Conservation (phyloP, 441 rosid genomes). For the Breynia disticha region DNA sequence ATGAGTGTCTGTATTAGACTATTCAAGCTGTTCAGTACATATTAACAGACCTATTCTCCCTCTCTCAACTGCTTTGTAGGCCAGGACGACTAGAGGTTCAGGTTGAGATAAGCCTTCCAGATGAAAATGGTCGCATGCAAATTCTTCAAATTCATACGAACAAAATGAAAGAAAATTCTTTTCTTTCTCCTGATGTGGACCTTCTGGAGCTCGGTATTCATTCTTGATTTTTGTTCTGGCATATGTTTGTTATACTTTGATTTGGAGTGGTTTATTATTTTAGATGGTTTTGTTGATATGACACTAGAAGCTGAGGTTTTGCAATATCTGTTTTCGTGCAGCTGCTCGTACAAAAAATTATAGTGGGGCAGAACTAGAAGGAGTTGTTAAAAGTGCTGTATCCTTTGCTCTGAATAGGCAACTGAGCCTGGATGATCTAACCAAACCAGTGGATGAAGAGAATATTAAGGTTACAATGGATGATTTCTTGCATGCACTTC, state of each 20-base stretch:
- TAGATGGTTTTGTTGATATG: background rate
- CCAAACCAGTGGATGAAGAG: conserved; percentile 94
- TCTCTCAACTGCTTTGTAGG: conserved; percentile 30
- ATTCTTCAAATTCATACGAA: conserved; percentile 96
- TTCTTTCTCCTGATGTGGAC: conserved; percentile 75
- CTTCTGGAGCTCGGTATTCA: conserved; percentile 88
- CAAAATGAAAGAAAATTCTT: conserved; percentile 97
- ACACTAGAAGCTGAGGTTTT: background rate
- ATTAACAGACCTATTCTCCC: conserved; percentile 5
- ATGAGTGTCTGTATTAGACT: background rate
- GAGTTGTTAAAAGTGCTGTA: conserved; percentile 97
- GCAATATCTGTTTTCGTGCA: conserved; percentile 21
- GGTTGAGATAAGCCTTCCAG: conserved; percentile 99
- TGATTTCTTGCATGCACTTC: conserved; percentile 75
- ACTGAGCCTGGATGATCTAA: conserved; percentile 90
- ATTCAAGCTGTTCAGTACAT: background rate
- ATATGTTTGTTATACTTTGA: background rate
- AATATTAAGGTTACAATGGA: conserved; percentile 90
- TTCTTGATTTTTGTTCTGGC: conserved; percentile 7
- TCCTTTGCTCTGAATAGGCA: conserved; percentile 95
- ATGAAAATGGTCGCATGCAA: conserved; percentile 94
- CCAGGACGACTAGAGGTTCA: conserved; percentile 98
- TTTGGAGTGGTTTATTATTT: too few species aligned
- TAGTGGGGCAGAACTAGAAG: conserved; percentile 99
- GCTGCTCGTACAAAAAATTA: conserved; percentile 98